Evolutionary conservation across 2,329 filamentous ascomycete species (phyloP).

Genomic region (Metarhizium sp.): DNA sequence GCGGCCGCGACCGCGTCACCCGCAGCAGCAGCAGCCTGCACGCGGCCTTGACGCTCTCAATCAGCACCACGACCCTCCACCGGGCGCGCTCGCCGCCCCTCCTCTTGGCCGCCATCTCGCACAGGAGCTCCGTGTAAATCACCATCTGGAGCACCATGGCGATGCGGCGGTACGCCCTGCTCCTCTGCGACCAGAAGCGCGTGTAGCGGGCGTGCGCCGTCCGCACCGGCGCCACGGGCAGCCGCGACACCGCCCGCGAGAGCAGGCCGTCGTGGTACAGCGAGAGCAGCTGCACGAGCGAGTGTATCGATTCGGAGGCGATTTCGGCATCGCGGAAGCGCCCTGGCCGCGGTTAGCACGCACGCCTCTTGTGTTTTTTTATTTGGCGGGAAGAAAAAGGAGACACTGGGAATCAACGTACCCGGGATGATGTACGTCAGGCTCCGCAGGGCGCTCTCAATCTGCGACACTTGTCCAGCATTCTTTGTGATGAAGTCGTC

Average conservation of each 20-base stretch:
- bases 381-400: too few relatives aligned
- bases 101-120: slow-evolving; percentile 92
- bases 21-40: slow-evolving; percentile 74
- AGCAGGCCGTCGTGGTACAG: slow-evolving; percentile 89
- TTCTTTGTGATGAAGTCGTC: slow-evolving; percentile 93
- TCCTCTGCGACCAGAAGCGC: slow-evolving; percentile 54
- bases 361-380: too few relatives aligned
- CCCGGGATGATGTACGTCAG: slow-evolving; percentile 94
- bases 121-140: slow-evolving; percentile 90
- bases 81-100: slow-evolving; percentile 67
- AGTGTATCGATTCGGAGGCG: slow-evolving; percentile 86
- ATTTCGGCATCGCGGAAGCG: slow-evolving; percentile 89
- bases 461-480: slow-evolving; percentile 83
- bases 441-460: slow-evolving; percentile 86
- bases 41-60: slow-evolving; percentile 80
- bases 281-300: slow-evolving; percentile 78
- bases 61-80: slow-evolving; percentile 78
- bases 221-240: slow-evolving; percentile 42
- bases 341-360: slow-evolving; percentile 31
- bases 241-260: slow-evolving; percentile 50
- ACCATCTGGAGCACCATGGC: slow-evolving; percentile 81
- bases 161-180: slow-evolving; percentile 66
- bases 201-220: slow-evolving; percentile 57
- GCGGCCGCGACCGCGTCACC: slow-evolving; percentile 71
- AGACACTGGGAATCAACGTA: slow-evolving; percentile 16